Percentiles rank a stretch among this genome's conserved stretches.
These are phyloP conservation scores for Kalaharituber pfeilii DNA, from an alignment of 2,329 filamentous ascomycete genomes.

Conservation along the genomic window DNA sequence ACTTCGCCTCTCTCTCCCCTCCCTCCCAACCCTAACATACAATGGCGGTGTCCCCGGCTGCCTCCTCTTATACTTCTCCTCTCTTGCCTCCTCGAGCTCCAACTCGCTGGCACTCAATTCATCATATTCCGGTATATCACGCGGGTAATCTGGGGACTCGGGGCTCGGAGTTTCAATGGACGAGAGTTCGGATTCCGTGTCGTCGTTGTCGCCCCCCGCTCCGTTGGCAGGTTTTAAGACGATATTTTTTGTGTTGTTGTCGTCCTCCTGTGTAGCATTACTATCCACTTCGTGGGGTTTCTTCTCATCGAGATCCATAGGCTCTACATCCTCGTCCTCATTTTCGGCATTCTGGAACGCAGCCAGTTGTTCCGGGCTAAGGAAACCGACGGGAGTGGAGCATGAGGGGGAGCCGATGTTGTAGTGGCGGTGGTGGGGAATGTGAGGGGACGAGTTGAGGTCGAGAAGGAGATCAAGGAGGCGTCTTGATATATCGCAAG, in stretches of 20 bases:
- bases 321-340: slow-evolving; percentile 11
- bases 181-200: background rate
- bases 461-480: slow-evolving; percentile 77
- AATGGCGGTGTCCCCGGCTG: slow-evolving; percentile 16
- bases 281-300: background rate
- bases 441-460: slow-evolving; percentile 67
- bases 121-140: background rate
- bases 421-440: slow-evolving; percentile 57
- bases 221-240: too few species aligned
- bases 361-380: slow-evolving; percentile 24
- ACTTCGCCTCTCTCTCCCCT: background rate
- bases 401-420: slow-evolving; percentile 39
- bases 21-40: slow-evolving; percentile 8
- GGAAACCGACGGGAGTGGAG: slow-evolving; percentile 28
- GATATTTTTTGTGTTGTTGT: too few species aligned
- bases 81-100: slow-evolving; percentile 18
- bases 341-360: slow-evolving; percentile 6
- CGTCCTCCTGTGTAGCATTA: too few species aligned
- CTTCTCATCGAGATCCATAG: slow-evolving; percentile 10
- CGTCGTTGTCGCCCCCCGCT: background rate
- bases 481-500: too few species aligned
- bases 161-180: slow-evolving; percentile 9
- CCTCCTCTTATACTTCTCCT: slow-evolving; percentile 14
- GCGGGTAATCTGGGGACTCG: background rate
- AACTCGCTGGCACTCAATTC: background rate